Evolutionary conservation across 371 early-diverging fungal genomes (phyloP).

Genomic region (Gilbertella persicaria): DNA sequence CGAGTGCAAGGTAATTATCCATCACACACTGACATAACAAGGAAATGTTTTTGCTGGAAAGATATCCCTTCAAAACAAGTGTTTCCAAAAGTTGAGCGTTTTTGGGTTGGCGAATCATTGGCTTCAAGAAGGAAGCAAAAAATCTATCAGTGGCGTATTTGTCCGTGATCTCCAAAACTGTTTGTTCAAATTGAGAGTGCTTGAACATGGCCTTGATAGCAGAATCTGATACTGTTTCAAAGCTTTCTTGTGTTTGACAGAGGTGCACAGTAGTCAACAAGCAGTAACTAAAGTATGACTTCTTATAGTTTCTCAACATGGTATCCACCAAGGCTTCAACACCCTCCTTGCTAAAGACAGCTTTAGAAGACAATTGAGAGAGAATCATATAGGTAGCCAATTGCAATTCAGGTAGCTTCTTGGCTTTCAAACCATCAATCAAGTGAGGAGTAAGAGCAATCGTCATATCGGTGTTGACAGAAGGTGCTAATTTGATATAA

Average conservation of each 20-base stretch:
- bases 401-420: conserved; percentile 53
- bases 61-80: conserved; percentile 40
- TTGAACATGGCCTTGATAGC: conserved; percentile 39
- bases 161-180: conserved; percentile 43
- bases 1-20: conserved; percentile 44
- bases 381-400: conserved; percentile 71
- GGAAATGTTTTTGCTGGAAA: conserved; percentile 46
- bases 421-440: conserved; percentile 53
- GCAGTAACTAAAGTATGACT: conserved; percentile 35
- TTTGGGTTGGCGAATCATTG: conserved; percentile 29
- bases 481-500: conserved; percentile 51
- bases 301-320: conserved; percentile 42
- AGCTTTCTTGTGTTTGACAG: conserved; percentile 64
- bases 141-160: conserved; percentile 61
- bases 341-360: conserved; percentile 52
- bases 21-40: conserved; percentile 43
- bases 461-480: conserved; percentile 47
- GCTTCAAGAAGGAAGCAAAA: conserved; percentile 39
- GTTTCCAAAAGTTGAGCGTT: conserved; percentile 42
- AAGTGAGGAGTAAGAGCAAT: conserved; percentile 63
- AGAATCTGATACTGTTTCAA: conserved; percentile 44
- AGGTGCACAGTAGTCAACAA: conserved; percentile 68
- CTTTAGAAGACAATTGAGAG: conserved; percentile 62
- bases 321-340: conserved; percentile 44
- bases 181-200: conserved; percentile 32